Evolutionary conservation across 768 basidiomycete genomes (phyloP).

Genomic region (Podaxis sp.): DNA sequence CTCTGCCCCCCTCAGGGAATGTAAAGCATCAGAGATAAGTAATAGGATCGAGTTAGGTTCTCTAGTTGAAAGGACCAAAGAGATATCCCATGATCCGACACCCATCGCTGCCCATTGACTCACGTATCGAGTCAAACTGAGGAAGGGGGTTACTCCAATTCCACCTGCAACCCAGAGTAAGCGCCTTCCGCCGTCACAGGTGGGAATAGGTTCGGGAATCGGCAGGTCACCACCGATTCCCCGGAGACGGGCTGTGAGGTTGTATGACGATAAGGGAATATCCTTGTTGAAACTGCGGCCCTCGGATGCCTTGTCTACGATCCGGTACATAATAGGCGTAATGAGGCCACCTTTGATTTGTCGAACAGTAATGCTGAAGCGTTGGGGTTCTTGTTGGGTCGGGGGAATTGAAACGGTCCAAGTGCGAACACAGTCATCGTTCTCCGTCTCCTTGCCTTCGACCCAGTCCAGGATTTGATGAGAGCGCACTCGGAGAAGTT

Average conservation of each 20-base stretch:
- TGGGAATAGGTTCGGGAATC: slow-evolving; percentile 12
- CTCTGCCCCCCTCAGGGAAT: not conserved
- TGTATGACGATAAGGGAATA: slow-evolving; percentile 31
- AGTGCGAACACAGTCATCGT: slow-evolving; percentile 61
- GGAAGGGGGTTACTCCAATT: slow-evolving; percentile 63
- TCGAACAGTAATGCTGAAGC: slow-evolving; percentile 23
- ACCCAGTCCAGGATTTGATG: slow-evolving; percentile 46
- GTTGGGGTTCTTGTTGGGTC: slow-evolving; percentile 7
- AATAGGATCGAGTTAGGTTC: slow-evolving; percentile 49
- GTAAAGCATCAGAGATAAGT: slow-evolving; percentile 32
- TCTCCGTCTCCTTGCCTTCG: slow-evolving; percentile 37
- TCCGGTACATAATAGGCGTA: slow-evolving; percentile 50
- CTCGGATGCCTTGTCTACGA: slow-evolving; percentile 38
- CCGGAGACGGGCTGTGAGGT: slow-evolving; percentile 39
- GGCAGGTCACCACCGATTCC: slow-evolving; percentile 43
- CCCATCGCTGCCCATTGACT: not conserved
- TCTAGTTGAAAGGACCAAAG: slow-evolving; percentile 44
- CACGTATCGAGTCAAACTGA: slow-evolving; percentile 40
- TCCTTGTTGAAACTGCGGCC: slow-evolving; percentile 15
- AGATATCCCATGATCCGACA: slow-evolving; percentile 31
- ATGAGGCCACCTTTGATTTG: slow-evolving; percentile 50
- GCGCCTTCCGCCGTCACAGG: slow-evolving; percentile 15
- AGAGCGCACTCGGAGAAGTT: slow-evolving; percentile 37
- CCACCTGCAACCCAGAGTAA: slow-evolving; percentile 60
- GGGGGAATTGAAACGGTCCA: slow-evolving; percentile 52